phyloP scores from a whole-genome alignment of 2,329 filamentous ascomycete genomes.

The Aaosphaeria pasadenensis region DNA sequence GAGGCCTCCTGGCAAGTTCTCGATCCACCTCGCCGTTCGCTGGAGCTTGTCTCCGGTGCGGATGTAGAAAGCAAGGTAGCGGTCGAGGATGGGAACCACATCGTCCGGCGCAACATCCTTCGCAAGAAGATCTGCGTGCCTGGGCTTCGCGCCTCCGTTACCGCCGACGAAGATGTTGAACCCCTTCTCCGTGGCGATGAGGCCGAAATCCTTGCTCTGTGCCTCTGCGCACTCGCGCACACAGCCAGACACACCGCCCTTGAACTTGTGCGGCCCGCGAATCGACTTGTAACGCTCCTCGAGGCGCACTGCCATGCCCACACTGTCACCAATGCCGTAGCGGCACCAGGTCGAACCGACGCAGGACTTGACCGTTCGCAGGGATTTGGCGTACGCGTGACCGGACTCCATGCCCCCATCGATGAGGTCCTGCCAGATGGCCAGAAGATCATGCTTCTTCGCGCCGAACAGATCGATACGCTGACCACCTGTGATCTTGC shows the following conservation, averaged over 20 bases:
- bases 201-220: slow-evolving; percentile 88
- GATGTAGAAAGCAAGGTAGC: slow-evolving; percentile 92
- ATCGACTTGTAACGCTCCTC: slow-evolving; percentile 93
- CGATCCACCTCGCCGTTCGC: slow-evolving; percentile 84
- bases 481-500: slow-evolving; percentile 89
- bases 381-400: slow-evolving; percentile 85
- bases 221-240: slow-evolving; percentile 92
- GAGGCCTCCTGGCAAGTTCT: slow-evolving; percentile 78
- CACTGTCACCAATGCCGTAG: slow-evolving; percentile 84
- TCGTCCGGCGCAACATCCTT: slow-evolving; percentile 83
- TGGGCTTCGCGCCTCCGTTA: slow-evolving; percentile 83
- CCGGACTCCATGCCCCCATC: slow-evolving; percentile 87
- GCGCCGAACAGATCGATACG: slow-evolving; percentile 93
- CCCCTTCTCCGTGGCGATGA: slow-evolving; percentile 88
- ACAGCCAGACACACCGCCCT: slow-evolving; percentile 85
- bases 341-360: slow-evolving; percentile 91
- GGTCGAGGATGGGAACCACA: slow-evolving; percentile 78
- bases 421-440: slow-evolving; percentile 78
- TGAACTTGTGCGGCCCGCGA: slow-evolving; percentile 85
- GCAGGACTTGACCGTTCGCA: slow-evolving; percentile 87
- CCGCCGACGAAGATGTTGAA: slow-evolving; percentile 91
- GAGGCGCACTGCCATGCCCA: slow-evolving; percentile 82
- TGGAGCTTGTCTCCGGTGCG: slow-evolving; percentile 88
- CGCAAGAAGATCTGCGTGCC: slow-evolving; percentile 77
- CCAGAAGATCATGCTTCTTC: slow-evolving; percentile 77